Conservation (phyloP, 768 basidiomycete genomes). For the Mycena floridula region DNA sequence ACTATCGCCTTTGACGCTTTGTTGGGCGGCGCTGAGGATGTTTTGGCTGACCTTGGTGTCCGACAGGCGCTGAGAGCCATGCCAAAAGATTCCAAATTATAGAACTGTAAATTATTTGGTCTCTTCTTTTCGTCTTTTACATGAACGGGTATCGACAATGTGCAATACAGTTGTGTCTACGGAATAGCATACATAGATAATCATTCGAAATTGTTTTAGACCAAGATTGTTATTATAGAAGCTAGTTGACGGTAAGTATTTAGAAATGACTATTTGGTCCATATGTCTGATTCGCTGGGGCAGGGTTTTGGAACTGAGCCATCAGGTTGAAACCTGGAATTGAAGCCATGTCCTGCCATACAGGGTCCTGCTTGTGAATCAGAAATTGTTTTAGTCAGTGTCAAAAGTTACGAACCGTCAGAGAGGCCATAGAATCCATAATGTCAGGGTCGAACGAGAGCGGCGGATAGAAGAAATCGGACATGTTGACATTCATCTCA, state of each 20-base stretch:
- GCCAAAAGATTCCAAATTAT: slow-evolving; percentile 35
- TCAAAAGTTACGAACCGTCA: no score
- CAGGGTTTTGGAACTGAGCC: slow-evolving; percentile 32
- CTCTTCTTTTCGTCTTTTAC: no score
- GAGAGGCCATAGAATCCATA: slow-evolving; percentile 56
- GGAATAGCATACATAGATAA: no score
- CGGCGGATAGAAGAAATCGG: slow-evolving; percentile 45
- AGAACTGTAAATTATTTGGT: no score
- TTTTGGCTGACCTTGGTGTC: slow-evolving; percentile 68
- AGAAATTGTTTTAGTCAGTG: no score
- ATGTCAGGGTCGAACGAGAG: slow-evolving; percentile 56
- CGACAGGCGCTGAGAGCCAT: slow-evolving; percentile 69
- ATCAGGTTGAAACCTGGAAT: slow-evolving; percentile 32
- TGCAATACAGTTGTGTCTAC: no score
- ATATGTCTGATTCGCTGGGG: no score
- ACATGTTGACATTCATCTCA: slow-evolving; percentile 11
- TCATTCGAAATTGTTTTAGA: no score
- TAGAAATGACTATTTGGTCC: no score
- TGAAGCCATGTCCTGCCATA: not conserved
- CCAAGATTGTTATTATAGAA: no score
- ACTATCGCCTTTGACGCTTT: slow-evolving; percentile 82
- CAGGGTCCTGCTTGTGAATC: not conserved
- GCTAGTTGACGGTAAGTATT: no score
- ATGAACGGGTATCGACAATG: no score
- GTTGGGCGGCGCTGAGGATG: slow-evolving; percentile 75